Conservation (phyloP, 2,329 filamentous ascomycete genomes). For the Aspergillus sp. region DNA sequence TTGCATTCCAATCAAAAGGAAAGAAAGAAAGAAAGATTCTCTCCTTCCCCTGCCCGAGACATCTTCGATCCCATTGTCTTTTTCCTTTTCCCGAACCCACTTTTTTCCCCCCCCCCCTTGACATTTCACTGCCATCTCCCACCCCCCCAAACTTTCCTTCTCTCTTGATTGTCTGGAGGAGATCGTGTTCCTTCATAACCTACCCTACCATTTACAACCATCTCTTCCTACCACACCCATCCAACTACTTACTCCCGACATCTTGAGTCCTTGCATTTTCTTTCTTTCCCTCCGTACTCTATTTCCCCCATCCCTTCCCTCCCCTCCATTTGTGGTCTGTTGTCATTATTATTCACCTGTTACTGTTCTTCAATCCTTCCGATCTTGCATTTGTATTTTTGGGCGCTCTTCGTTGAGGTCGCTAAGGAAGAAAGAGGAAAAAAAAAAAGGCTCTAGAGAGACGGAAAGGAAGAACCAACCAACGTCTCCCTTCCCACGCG, state of each 20-base stretch:
- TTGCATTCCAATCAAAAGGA: slow-evolving; percentile 18
- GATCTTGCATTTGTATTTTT: neutral
- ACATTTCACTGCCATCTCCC: slow-evolving; percentile 11
- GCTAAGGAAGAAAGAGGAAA: neutral
- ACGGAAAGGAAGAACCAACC: slow-evolving; percentile 10
- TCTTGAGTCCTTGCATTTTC: slow-evolving; percentile 1
- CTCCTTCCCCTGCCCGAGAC: slow-evolving; percentile 10
- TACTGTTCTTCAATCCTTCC: neutral
- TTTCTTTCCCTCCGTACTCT: neutral
- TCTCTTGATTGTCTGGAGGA: neutral
- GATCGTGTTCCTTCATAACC: slow-evolving; percentile 2
- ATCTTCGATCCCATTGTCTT: slow-evolving; percentile 10
- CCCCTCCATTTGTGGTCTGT: neutral
- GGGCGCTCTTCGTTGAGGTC: neutral
- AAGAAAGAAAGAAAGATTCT: slow-evolving; percentile 11
- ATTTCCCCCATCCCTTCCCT: neutral
- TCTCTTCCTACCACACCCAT: neutral
- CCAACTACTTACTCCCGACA: neutral
- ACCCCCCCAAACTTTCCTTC: neutral
- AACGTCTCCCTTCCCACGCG: slow-evolving; percentile 33
- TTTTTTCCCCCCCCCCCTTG: slow-evolving; percentile 7
- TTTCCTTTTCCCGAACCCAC: slow-evolving; percentile 2
- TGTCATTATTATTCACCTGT: slow-evolving; percentile 3
- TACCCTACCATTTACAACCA: neutral
- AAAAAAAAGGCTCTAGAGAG: neutral